Base-by-base conservation (phyloP, 495 filamentous ascomycete genomes). In the Arthonia radiata region DNA sequence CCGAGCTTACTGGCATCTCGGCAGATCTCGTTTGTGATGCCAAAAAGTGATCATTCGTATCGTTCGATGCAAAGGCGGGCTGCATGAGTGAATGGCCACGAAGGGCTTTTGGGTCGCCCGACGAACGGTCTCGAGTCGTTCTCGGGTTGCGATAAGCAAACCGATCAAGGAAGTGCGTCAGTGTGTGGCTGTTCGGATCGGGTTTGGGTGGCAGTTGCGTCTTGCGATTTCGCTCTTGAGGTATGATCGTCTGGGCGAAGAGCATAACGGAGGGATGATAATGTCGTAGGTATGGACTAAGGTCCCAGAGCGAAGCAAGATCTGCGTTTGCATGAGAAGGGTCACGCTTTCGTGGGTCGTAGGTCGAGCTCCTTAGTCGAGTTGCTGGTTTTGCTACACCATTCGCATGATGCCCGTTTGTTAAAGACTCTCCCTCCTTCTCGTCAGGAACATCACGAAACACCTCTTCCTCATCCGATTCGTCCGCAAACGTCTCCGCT, bases 241-340 rank as follows among this genome's bases (percentile, higher is more conserved):
- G 55, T 5, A 91, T 43, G 15, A 97, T 54, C 28, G 64, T 58
- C 4, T 50, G 49, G 2, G 82, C 77, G 41, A 76, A 89, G 10
- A 91, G 57, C n/a, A 71, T 65, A n/a, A 94, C 82, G 0, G 89
- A 89, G 2, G 86, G 86, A 35, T 97, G 86, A 47, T 75, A 97
- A 47, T 94, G 89, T 11, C 50, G 53, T 9, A 76, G 44, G 36
- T 79, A 74, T 0, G 86, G 81, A 3, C 73, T 64, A 29, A 91
- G 38, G 47, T 97, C 86, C 86, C 86, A 97, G 16, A 93, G 60
- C 48, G 80, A 92, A 33, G 70, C 82, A 26, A 61, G 62, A 28
- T 91, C 75, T 4, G 86, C 86, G 41, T 90, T 81, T 47, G 76
- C 74, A 47, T 90, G 70, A 41, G 76, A 71, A 1, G 86, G 86